Evolutionary conservation across 176 grass and related monocot genomes (phyloP).

Genomic region (Raddia guianensis): DNA sequence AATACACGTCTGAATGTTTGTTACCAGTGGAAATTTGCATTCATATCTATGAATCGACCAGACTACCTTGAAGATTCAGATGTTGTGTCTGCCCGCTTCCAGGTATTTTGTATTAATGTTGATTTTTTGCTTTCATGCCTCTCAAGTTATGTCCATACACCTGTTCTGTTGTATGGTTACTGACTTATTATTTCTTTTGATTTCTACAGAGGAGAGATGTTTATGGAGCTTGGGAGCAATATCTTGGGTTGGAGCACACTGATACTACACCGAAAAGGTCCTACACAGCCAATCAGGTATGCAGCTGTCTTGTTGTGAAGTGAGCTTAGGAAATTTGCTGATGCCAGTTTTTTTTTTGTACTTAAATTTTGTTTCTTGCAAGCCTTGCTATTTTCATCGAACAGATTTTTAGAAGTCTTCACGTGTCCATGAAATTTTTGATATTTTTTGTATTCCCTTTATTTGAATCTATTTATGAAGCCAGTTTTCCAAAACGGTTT

Average conservation of each 20-base stretch:
- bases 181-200: conserved; percentile 19
- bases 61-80: conserved; percentile 88
- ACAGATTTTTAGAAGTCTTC: background rate
- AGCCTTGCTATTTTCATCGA: background rate
- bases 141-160: conserved; percentile 22
- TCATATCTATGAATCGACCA: conserved; percentile 80
- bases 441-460: background rate
- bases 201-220: conserved; percentile 81
- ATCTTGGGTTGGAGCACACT: conserved; percentile 90
- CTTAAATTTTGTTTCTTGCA: background rate
- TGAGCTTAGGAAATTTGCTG: background rate
- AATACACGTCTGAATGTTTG: conserved; percentile 7
- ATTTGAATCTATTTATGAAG: background rate
- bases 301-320: background rate
- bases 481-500: background rate
- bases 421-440: background rate
- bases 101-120: conserved; percentile 48
- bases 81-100: conserved; percentile 71
- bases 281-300: conserved; percentile 75
- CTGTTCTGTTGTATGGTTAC: conserved; percentile 36
- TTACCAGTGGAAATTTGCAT: conserved; percentile 90
- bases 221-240: conserved; percentile 98
- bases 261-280: conserved; percentile 90
- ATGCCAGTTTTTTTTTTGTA: background rate
- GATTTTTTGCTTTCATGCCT: conserved; percentile 15